Conservation (phyloP, 225 moss, liverwort and hornwort genomes). For the Physcomitrellopsis africana region DNA sequence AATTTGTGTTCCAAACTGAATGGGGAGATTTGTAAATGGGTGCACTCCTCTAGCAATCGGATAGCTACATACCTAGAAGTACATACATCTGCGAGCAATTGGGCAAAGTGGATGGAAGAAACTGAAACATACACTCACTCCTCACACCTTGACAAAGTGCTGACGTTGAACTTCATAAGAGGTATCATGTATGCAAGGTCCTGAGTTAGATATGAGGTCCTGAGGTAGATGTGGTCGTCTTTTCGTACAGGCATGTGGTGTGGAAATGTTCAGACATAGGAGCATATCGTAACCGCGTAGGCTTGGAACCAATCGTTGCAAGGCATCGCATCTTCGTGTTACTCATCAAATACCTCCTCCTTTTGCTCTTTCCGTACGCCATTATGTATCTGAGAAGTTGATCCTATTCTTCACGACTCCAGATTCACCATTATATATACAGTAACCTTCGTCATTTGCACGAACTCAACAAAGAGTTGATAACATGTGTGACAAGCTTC, state of each 20-base stretch:
- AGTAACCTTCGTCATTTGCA: conserved; percentile 63
- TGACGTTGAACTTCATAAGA: conserved; percentile 17
- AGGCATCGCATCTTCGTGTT: conserved; percentile 15
- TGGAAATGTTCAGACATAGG: conserved; percentile 21
- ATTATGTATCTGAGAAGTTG: conserved; percentile 25
- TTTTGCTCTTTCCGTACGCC: conserved; percentile 4
- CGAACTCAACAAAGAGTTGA: conserved; percentile 88
- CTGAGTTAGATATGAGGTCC: neutral
- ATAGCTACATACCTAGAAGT: conserved; percentile 13
- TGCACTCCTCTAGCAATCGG: conserved; percentile 10
- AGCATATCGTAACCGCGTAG: conserved; percentile 14
- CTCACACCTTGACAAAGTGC: conserved; percentile 3
- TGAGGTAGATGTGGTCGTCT: conserved; percentile 18
- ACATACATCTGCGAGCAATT: conserved; percentile 21
- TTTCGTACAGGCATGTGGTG: neutral
- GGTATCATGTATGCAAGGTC: conserved; percentile 14
- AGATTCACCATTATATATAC: conserved; percentile 27
- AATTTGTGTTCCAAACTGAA: conserved; percentile 26
- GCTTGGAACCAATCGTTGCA: conserved; percentile 21
- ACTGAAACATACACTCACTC: conserved; percentile 27
- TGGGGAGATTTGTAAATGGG: conserved; percentile 21
- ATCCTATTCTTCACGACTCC: conserved; percentile 25
- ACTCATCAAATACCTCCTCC: conserved; percentile 2
- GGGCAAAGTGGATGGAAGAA: conserved; percentile 26
- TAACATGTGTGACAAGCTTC: conserved; percentile 83